A percentile compares a stretch with the other conserved stretches of the same genome.
Evolutionary conservation across 495 filamentous ascomycete species (phyloP).

Genomic region (Penicillium turbatum): DNA sequence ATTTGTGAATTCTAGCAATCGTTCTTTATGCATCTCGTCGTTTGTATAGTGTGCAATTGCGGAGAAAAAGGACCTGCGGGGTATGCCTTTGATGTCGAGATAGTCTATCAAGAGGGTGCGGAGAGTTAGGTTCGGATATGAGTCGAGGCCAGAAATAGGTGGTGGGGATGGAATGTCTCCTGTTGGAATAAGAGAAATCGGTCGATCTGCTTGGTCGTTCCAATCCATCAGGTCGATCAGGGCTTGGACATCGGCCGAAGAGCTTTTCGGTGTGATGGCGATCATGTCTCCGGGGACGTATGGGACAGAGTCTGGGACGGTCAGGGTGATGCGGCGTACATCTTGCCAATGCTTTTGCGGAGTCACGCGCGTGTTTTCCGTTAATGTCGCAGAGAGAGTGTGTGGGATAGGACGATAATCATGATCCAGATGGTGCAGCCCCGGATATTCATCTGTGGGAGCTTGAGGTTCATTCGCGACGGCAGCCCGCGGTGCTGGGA

Average conservation of each 20-base stretch:
- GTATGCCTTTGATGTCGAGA: constrained; percentile 84
- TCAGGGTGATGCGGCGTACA: constrained; percentile 70
- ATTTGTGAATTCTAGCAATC: constrained; percentile 75
- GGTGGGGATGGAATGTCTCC: constrained; percentile 29
- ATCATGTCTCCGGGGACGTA: constrained; percentile 72
- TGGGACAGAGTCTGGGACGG: constrained; percentile 37
- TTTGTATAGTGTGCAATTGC: constrained; percentile 66
- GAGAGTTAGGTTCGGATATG: constrained; percentile 56
- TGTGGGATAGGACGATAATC: constrained; percentile 51
- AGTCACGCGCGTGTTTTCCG: constrained; percentile 67
- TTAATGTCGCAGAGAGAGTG: constrained; percentile 37
- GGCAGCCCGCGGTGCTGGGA: not conserved
- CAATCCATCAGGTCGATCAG: constrained; percentile 75
- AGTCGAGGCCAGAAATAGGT: constrained; percentile 41
- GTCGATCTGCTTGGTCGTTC: constrained; percentile 63
- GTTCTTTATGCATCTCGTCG: constrained; percentile 69
- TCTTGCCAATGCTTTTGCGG: constrained; percentile 84
- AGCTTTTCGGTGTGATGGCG: constrained; percentile 82
- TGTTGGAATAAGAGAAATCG: constrained; percentile 45
- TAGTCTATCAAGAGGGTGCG: constrained; percentile 73
- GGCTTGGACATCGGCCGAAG: constrained; percentile 65
- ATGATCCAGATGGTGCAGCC: constrained; percentile 39
- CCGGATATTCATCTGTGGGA: constrained; percentile 17
- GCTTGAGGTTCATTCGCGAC: not conserved
- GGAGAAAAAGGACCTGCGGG: constrained; percentile 79